A percentile compares a stretch with the other conserved stretches of the same genome.
Conservation (phyloP, 1,139 yeast species). For the Neolecta irregularis region DNA sequence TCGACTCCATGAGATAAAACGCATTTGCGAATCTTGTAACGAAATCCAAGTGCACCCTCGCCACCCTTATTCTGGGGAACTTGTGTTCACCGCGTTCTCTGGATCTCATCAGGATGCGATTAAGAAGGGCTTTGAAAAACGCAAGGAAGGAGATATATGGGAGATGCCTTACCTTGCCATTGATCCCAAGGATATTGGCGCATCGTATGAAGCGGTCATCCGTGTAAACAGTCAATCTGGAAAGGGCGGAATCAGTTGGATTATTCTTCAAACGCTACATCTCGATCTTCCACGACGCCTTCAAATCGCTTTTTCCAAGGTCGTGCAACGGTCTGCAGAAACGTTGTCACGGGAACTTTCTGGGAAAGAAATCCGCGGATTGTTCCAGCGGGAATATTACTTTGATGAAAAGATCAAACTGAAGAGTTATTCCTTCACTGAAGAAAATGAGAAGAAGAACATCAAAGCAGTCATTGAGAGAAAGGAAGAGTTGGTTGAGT, state of each 20-base stretch:
- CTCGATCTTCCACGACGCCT: conserved; percentile 83
- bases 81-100: conserved; percentile 90
- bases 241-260: conserved; percentile 98
- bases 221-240: conserved; percentile 97
- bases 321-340: conserved; percentile 75
- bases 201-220: conserved; percentile 93
- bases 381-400: conserved; percentile 61
- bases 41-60: conserved; percentile 86
- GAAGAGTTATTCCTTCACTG: conserved; percentile 21
- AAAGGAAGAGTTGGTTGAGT: conserved; percentile 31
- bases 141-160: conserved; percentile 35
- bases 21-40: conserved; percentile 82
- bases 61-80: conserved; percentile 93
- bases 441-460: conserved; percentile 29
- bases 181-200: conserved; percentile 91
- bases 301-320: conserved; percentile 76
- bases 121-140: conserved; percentile 71
- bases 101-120: conserved; percentile 98
- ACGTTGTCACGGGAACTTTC: conserved; percentile 69
- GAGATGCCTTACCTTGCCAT: conserved; percentile 85
- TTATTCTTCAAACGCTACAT: conserved; percentile 71
- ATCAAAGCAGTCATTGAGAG: conserved; percentile 36
- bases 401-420: conserved; percentile 29
- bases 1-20: conserved; percentile 65
- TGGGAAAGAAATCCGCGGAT: conserved; percentile 54